Percentiles rank a stretch among this genome's conserved stretches.
Evolutionary conservation across 2,329 filamentous ascomycete species (phyloP).

Genomic region (Trichoderma sp.): DNA sequence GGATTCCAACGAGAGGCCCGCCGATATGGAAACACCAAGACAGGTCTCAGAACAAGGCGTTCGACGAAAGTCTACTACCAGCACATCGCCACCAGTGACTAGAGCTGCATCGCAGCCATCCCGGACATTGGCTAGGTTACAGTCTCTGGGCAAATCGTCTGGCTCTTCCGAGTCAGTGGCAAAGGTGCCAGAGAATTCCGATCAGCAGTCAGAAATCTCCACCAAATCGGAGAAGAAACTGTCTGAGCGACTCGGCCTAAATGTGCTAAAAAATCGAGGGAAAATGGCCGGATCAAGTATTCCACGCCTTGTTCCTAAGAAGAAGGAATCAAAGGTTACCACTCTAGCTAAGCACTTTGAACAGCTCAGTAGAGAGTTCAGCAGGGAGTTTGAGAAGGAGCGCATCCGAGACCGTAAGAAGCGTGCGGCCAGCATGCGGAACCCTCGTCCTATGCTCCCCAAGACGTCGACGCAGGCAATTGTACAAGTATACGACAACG

Average conservation of each 20-base stretch:
- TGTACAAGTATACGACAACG: conserved; percentile 92
- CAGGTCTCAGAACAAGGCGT: conserved; percentile 36
- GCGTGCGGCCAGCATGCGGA: conserved; percentile 69
- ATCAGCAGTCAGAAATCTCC: conserved; percentile 38
- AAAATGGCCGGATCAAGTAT: conserved; percentile 72
- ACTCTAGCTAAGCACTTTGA: conserved; percentile 95
- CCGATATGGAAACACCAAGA: conserved; percentile 28
- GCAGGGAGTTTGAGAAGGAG: conserved; percentile 94
- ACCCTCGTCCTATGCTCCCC: conserved; percentile 76
- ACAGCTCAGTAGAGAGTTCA: conserved; percentile 93
- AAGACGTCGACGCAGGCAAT: conserved; percentile 92
- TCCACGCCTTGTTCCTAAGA: conserved; percentile 78
- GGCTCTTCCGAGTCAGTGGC: conserved; percentile 36
- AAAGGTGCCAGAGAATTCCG: conserved; percentile 29
- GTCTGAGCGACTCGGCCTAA: conserved; percentile 67
- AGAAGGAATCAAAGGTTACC: conserved; percentile 75
- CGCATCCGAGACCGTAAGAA: conserved; percentile 81
- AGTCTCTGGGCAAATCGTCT: conserved; percentile 45
- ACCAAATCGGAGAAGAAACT: conserved; percentile 70
- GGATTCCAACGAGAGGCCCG: conserved; percentile 30
- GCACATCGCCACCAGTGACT: conserved; percentile 52
- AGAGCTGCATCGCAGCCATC: conserved; percentile 54
- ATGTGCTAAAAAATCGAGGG: conserved; percentile 58
- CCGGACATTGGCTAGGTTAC: conserved; percentile 45
- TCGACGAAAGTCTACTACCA: conserved; percentile 46